phyloP scores from a whole-genome alignment of 192 early-diverging fungal genomes.

The Spizellomyces punctatus region DNA sequence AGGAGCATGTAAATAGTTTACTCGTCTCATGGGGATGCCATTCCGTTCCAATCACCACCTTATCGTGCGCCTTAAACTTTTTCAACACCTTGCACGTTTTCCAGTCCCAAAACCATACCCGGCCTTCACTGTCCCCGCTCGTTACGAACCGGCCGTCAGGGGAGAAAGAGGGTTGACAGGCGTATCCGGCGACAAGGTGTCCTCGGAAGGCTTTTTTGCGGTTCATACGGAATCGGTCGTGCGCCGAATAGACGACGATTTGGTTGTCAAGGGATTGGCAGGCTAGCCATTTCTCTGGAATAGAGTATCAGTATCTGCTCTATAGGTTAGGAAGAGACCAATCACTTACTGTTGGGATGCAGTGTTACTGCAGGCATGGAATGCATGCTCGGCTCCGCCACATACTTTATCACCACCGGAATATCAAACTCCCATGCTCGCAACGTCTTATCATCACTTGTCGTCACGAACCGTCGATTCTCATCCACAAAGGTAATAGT shows the following conservation, averaged over 20 bases:
- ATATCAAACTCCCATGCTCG: conserved; percentile 99
- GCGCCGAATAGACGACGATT: conserved; percentile 85
- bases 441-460: conserved; percentile 95
- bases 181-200: conserved; percentile 94
- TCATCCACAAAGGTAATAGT: conserved; percentile 97
- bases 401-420: conserved; percentile 96
- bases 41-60: conserved; percentile 85
- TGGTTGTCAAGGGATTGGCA: conserved; percentile 97
- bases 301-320: background rate
- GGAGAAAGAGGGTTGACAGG: conserved; percentile 91
- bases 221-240: conserved; percentile 83
- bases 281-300: conserved; percentile 87
- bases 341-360: conserved; percentile 77
- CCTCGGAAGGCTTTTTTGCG: conserved; percentile 91
- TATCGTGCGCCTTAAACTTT: conserved; percentile 90
- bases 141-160: conserved; percentile 87
- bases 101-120: conserved; percentile 97
- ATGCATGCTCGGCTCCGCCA: conserved; percentile 96
- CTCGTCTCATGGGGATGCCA: conserved; percentile 97
- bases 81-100: conserved; percentile 83
- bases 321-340: background rate
- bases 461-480: conserved; percentile 91
- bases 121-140: conserved; percentile 90
- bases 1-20: conserved; percentile 89
- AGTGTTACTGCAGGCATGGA: conserved; percentile 92